Percentiles rank a stretch among this genome's conserved stretches.
phyloP scores from a whole-genome alignment of 257 asterid species.

The Asclepias syriaca region DNA sequence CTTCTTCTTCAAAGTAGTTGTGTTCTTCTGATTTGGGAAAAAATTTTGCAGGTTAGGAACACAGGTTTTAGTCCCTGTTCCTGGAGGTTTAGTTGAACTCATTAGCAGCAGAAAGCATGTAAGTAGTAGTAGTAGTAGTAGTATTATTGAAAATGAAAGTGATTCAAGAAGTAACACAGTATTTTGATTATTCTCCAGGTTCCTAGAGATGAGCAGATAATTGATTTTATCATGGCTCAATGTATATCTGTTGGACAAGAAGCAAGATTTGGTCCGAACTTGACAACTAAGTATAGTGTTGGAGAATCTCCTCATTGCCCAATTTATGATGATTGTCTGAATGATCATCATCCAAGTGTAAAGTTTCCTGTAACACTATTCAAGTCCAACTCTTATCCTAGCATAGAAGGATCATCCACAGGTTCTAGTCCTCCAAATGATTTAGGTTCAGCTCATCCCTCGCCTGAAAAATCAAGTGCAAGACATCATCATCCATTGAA shows the following conservation, averaged over 20 bases:
- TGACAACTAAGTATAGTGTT: background rate
- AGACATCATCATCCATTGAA: constrained; percentile 19
- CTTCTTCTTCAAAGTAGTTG: no score
- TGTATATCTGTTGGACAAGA: constrained; percentile 31
- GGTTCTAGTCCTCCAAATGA: constrained; percentile 49
- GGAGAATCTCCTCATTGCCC: constrained; percentile 21
- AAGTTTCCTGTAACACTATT: constrained; percentile 21
- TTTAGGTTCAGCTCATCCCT: constrained; percentile 18
- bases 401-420: constrained; percentile 60
- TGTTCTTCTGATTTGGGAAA: background rate
- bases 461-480: constrained; percentile 30
- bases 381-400: constrained; percentile 32
- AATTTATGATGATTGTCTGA: constrained; percentile 17
- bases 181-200: constrained; percentile 40
- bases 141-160: background rate
- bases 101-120: constrained; percentile 47
- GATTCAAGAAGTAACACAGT: background rate
- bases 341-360: constrained; percentile 6
- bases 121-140: background rate
- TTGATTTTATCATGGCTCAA: constrained; percentile 40
- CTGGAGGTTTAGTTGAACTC: constrained; percentile 67
- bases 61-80: constrained; percentile 61
- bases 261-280: constrained; percentile 19
- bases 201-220: constrained; percentile 42
- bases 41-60: constrained; percentile 59